Conservation (phyloP, 352 stramenopile genomes). For the Thalassiosira mediterranea region DNA sequence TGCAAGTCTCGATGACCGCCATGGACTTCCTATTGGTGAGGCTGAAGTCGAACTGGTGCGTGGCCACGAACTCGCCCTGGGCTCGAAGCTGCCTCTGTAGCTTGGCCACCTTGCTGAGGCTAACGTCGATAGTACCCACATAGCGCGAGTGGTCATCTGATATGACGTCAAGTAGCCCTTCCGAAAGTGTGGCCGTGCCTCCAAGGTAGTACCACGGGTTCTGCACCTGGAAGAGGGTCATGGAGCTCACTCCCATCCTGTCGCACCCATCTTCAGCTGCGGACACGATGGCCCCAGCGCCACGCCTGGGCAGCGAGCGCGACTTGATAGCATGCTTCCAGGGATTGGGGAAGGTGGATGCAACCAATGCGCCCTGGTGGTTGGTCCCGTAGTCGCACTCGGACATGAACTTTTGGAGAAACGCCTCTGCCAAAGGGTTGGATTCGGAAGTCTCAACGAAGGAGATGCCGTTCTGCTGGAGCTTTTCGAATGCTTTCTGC, state of each 20-base stretch:
- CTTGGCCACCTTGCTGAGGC: conserved; percentile 44
- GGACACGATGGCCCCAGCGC: conserved; percentile 31
- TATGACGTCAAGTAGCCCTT: conserved; percentile 54
- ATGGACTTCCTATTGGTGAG: conserved; percentile 71
- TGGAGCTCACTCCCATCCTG: conserved; percentile 50
- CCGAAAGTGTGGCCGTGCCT: conserved; percentile 24
- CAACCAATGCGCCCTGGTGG: conserved; percentile 35
- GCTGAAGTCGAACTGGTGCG: conserved; percentile 76
- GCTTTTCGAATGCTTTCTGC: conserved; percentile 64
- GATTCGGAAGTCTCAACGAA: conserved; percentile 75
- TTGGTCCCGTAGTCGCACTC: conserved; percentile 34
- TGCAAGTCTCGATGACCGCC: conserved; percentile 76
- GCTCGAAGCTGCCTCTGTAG: conserved; percentile 25
- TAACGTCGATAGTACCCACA: conserved; percentile 41
- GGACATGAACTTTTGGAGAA: conserved; percentile 57
- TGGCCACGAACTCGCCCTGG: conserved; percentile 37
- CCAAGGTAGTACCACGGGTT: conserved; percentile 53
- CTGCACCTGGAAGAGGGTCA: conserved; percentile 71
- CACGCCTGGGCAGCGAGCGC: conserved; percentile 18
- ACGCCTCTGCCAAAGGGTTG: conserved; percentile 51
- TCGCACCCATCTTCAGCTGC: conserved; percentile 49
- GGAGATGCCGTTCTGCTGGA: conserved; percentile 69
- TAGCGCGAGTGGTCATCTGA: conserved; percentile 47
- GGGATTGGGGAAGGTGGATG: conserved; percentile 50
- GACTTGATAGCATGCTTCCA: conserved; percentile 50